phyloP scores from a whole-genome alignment of 1,284 basidiomycete species.

The Boletus hoseneyae region DNA sequence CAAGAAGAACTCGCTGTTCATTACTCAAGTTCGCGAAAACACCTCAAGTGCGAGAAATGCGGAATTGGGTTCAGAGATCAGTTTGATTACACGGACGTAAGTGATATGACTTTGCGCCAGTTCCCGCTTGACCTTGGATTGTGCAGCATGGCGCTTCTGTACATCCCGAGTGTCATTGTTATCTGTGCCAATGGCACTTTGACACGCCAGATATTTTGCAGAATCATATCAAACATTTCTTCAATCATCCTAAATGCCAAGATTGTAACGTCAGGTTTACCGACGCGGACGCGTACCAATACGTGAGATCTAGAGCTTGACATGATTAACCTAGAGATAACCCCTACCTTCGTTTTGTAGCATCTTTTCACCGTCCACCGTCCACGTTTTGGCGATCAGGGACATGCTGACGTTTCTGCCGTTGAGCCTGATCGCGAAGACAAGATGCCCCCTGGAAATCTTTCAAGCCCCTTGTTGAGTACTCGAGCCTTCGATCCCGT shows the following conservation, averaged over 20 bases:
- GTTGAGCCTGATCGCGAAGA: conserved; percentile 3
- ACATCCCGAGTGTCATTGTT: conserved; percentile 32
- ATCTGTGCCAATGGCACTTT: conserved; percentile 36
- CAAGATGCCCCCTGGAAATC: conserved; percentile 2
- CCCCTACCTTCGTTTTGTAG: conserved; percentile 8
- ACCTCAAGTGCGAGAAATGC: conserved; percentile 29
- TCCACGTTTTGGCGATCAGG: conserved; percentile 19
- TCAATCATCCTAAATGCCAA: conserved; percentile 30
- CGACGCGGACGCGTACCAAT: conserved; percentile 32
- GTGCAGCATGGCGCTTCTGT: conserved; percentile 29
- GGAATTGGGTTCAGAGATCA: conserved; percentile 29
- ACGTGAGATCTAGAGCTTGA: conserved; percentile 20
- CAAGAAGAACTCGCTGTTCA: conserved; percentile 22
- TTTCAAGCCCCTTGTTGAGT: conserved; percentile 8
- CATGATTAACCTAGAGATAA: conserved; percentile 4
- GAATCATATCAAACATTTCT: conserved; percentile 34
- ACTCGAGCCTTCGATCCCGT: conserved; percentile 22
- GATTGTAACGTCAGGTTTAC: conserved; percentile 28
- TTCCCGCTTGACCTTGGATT: conserved; percentile 9
- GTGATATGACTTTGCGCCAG: conserved; percentile 6
- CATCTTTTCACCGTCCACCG: conserved; percentile 29
- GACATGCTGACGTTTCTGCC: not conserved
- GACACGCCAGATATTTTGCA: conserved; percentile 27
- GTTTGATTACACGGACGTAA: conserved; percentile 30
- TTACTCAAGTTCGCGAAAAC: conserved; percentile 27